Base-by-base conservation (phyloP, 2,329 filamentous ascomycete genomes). In the Lecanosticta acicola region DNA sequence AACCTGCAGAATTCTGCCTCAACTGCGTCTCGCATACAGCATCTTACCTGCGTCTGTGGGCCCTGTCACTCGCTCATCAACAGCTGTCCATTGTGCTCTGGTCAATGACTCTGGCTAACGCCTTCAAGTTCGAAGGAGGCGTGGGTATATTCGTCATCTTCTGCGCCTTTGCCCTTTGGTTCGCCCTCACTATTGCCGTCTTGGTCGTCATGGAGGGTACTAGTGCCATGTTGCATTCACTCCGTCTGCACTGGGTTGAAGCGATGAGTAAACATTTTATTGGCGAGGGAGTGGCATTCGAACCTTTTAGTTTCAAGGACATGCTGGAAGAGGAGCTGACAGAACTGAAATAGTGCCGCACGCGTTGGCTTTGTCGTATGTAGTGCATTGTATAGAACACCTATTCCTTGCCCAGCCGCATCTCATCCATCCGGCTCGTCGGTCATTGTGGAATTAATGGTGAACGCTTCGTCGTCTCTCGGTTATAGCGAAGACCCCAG, bases 11-110 rank as follows among this genome's bases (percentile, higher is more conserved):
- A 77, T 98, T 98, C 75, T 98, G 93, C 66, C 78, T 98, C 60
- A 98, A 98, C 76, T 97, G 91, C 68, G 91, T 98, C 53, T 98
- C 93, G 21, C 93, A 98, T 72, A 98, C 94, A 3, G 93, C 93
- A 3, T 98, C 93, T 1, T 98, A 98, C 71, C 85, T 98, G 39
- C 93, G 93, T 75, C 85, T 98, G 36, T 98, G 93, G 93, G 93
- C 93, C 24, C 71, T 98, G 59, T 98, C 93, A 1, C 83, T 98
- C 49, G 93, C 93, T 24, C 93, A 98, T 75, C 93, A 98, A 68
- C 93, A 97, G 77, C 83, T 98, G 50, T 95, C 88, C 39, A 85
- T 90, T 55, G 93, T 98, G 53, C 79, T 98, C 39, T 98, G 93
- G 93, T 79, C 79, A 60, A 98, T 98, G 93, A 98, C 93, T 1